A percentile compares a stretch with the other conserved stretches of the same genome.
These are phyloP conservation scores for Iberis amara DNA, from an alignment of 441 rosid species.

Conservation along the genomic window DNA sequence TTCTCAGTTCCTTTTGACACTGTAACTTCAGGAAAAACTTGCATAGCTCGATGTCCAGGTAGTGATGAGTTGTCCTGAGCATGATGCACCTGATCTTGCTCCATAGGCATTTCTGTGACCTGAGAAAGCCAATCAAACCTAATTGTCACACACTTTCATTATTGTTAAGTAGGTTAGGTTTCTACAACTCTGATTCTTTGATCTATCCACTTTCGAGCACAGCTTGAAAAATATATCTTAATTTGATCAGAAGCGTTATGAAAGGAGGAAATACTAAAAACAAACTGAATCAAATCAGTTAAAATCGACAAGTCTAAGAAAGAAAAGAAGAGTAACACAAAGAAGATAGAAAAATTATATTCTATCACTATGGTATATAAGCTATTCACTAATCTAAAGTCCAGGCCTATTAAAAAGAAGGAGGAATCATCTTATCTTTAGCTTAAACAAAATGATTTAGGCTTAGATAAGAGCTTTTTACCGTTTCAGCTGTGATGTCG, in stretches of 20 bases:
- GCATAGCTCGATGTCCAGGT: conserved; percentile 38
- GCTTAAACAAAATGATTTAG: too few species aligned
- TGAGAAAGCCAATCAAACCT: conserved; percentile 22
- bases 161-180: background rate
- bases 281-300: too few species aligned
- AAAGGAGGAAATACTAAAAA: background rate
- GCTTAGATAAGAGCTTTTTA: conserved; percentile 20
- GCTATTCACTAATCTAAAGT: too few species aligned
- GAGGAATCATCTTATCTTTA: too few species aligned
- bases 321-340: conserved; percentile 9
- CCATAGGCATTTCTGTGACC: conserved; percentile 30
- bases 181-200: background rate
- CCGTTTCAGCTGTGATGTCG: conserved; percentile 83
- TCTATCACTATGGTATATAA: too few species aligned
- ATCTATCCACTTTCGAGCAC: conserved; percentile 1
- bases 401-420: too few species aligned
- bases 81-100: conserved; percentile 26
- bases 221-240: background rate
- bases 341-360: background rate
- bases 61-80: conserved; percentile 22
- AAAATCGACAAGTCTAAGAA: background rate
- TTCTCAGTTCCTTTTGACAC: conserved; percentile 21
- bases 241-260: too few species aligned
- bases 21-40: conserved; percentile 30
- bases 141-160: conserved; percentile 8